These are phyloP conservation scores for Gracilaria domingensis DNA, from an alignment of 23 red algal species.

Conservation along the genomic window DNA sequence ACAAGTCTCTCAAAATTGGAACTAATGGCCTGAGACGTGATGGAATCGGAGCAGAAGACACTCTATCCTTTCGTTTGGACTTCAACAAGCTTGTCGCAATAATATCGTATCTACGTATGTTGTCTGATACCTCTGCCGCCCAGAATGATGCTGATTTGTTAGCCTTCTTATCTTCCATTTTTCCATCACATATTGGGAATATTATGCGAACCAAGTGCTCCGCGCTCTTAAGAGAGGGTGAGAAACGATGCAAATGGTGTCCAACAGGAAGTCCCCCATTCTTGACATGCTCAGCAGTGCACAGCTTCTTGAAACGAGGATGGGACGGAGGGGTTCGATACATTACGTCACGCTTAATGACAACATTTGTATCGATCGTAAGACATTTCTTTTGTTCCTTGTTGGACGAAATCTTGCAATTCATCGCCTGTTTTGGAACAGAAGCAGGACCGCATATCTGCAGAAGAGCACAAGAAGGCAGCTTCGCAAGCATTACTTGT, in stretches of 20 bases:
- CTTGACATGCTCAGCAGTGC: too few relatives aligned
- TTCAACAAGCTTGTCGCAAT: background rate
- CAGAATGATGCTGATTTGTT: background rate
- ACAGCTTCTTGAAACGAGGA: background rate
- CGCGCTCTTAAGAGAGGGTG: background rate
- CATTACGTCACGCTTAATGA: constrained; percentile 51
- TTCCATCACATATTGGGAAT: background rate
- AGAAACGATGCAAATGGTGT: constrained; percentile 38
- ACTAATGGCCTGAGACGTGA: constrained; percentile 7
- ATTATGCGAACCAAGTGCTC: constrained; percentile 29
- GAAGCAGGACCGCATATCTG: constrained; percentile 42
- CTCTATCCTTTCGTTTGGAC: background rate
- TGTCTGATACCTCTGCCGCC: background rate
- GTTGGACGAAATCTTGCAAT: background rate
- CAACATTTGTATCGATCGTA: background rate
- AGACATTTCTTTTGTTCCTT: background rate
- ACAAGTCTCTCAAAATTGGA: constrained; percentile 31
- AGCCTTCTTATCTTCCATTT: background rate
- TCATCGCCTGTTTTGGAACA: background rate
- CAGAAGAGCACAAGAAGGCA: constrained; percentile 48
- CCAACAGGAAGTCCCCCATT: constrained; percentile 20
- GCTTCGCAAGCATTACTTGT: background rate
- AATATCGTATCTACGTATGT: constrained; percentile 25
- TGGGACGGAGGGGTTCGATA: constrained; percentile 13
- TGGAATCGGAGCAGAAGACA: background rate